Evolutionary conservation across 768 basidiomycete genomes (phyloP), one percentile per base, ranked within the genome.

Genomic region (Mrakia hoshinonis): DNA sequence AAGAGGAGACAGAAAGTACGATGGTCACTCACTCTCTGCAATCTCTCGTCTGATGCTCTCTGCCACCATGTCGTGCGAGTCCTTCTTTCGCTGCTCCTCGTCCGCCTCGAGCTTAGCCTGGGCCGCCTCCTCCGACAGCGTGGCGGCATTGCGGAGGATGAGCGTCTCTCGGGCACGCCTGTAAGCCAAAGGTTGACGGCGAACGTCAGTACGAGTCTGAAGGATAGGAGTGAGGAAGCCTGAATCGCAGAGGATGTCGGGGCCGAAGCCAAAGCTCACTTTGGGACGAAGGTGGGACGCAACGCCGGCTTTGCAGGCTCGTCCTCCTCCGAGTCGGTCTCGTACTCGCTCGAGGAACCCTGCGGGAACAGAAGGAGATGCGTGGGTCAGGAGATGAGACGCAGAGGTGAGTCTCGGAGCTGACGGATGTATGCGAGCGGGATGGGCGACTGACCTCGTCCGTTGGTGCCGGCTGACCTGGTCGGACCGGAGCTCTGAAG

Each of bases 281-380:
- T 98, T 68, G 90, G 90, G 22, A 98, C 86, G 79, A 97, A 99
- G 0, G 95, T 89, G 2, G 96, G 96, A 74, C 94, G 84, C 80
- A 95, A 92, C 74, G 87, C 85, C 7, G 86, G 81, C 78, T 89
- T 88, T 34, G 69, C 84, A 74, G 70, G 67, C 36, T 67, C 84
- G 29, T 79, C 80, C 69, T 76, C 73, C 75, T 74, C 80, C 5
- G 69, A 73, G 34, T 70, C 75, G 74, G 77, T 55, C 47, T 79
- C 79, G 4, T 79, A 79, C 64, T 76, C 75, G 75, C 55, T 79
- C 73, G 39, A 60, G 51, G 38, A 73, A 69, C 58, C 74, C 73
- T 60, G 67, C 38, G 51, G 34, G 3, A 18, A 36, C 54, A 24
- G 6, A 63, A 63, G 60, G 73, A 73, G 69, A 69, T 15, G 15